Evolutionary conservation across 1,284 basidiomycete genomes (phyloP), one percentile per base, ranked within the genome.

Genomic region (Moesziomyces aphidis): DNA sequence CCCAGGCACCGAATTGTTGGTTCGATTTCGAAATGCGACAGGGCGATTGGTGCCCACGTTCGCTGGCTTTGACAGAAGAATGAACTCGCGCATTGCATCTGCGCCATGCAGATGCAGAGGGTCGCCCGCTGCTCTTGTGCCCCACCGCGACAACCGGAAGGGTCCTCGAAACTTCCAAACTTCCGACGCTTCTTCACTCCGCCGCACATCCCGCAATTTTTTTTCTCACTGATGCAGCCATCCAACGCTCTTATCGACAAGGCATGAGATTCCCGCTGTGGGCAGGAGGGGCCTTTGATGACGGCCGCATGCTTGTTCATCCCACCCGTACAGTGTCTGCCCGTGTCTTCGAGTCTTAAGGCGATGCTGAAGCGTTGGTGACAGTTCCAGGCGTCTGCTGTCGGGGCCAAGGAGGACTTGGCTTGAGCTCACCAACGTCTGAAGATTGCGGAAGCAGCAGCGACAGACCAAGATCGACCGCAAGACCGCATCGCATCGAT

Each of bases 121-220:
- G 10, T 34, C 10, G 10, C 31, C 11, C 13, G 3, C 31, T 34
- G 43, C 43, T n/a, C 26, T 11, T 44, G 43, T 44, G 50, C n/a
- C 19, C 21, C 1, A 54, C 39, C 45, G 39, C 55, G 55, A 50
- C 59, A 65, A 65, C 63, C 26, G 24, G 57, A 59, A 55, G 44
- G 63, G 63, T 65, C 48, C 63, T 55, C 63, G 22, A 53, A 31
- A 39, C 39, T 45, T 45, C 28, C n/a, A 39, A 23, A 28, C 45
- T 47, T 23, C 34, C 21, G 21, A 21, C 23, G n/a, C 36, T 28
- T 50, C 5, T 21, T 44, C 17, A 36, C 36, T 34, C 31, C 44
- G 49, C 49, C 44, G 60, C 48, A 34, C 31, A 4, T 34, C 13
- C 31, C 11, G 31, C 31, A 34, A 42, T 19, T 42, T 42, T 42